Evolutionary conservation across 805 yeast species (phyloP).

Genomic region (Myxozyma lipomycoides): DNA sequence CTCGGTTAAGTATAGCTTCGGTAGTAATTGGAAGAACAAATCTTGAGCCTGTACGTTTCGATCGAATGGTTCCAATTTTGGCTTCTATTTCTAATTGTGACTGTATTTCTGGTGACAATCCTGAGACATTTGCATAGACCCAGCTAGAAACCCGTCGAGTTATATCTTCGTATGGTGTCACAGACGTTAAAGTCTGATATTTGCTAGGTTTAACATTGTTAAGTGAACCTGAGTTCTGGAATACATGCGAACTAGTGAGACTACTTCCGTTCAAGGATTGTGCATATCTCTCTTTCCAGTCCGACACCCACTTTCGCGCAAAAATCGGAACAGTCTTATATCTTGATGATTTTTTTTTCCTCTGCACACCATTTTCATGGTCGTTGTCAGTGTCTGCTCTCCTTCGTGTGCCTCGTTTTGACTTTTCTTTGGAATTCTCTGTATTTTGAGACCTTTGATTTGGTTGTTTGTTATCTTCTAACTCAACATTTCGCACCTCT

Average conservation of each 20-base stretch:
- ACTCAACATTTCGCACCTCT: not conserved
- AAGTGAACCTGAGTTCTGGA: slow-evolving; percentile 32
- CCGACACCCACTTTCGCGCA: slow-evolving; percentile 70
- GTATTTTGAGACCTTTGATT: not conserved
- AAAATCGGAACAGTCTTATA: slow-evolving; percentile 70
- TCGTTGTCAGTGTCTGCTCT: not conserved
- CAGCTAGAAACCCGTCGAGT: slow-evolving; percentile 76
- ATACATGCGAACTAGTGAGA: not conserved
- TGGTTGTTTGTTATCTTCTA: not conserved
- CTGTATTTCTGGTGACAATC: slow-evolving; percentile 17
- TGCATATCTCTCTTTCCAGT: slow-evolving; percentile 11
- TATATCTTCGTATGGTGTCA: slow-evolving; percentile 68
- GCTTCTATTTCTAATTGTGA: slow-evolving; percentile 35
- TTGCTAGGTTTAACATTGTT: not conserved
- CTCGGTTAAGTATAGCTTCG: slow-evolving; percentile 23
- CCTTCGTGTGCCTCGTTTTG: not conserved
- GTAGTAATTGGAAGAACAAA: slow-evolving; percentile 24
- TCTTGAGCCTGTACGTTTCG: slow-evolving; percentile 15
- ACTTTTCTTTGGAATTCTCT: not conserved
- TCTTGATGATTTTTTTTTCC: slow-evolving; percentile 51
- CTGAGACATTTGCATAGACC: slow-evolving; percentile 73
- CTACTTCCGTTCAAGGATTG: not conserved
- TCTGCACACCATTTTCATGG: slow-evolving; percentile 1
- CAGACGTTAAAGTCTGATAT: slow-evolving; percentile 54
- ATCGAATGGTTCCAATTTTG: slow-evolving; percentile 19